Percentiles rank a stretch among this genome's conserved stretches.
These are phyloP conservation scores for Vaccinium darrowii DNA, from an alignment of 148 eudicot species.

Conservation along the genomic window DNA sequence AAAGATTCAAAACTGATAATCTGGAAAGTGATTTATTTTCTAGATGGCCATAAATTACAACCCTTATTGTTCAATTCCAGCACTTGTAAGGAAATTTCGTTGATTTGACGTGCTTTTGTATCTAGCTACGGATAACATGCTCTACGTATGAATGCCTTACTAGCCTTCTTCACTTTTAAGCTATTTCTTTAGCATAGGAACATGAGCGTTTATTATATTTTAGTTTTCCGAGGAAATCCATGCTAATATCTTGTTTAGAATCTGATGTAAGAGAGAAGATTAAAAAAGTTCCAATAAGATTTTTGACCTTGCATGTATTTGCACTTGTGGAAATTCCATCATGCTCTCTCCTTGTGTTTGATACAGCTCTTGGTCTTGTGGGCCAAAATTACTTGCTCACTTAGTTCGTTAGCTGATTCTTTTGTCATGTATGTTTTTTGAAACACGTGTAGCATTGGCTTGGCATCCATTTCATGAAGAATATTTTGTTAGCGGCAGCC, in stretches of 20 bases:
- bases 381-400: background rate
- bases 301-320: background rate
- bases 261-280: background rate
- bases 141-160: background rate
- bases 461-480: constrained; percentile 99
- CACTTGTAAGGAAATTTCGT: background rate
- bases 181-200: background rate
- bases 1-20: background rate
- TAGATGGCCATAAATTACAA: background rate
- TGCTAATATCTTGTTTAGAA: background rate
- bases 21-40: background rate
- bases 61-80: background rate
- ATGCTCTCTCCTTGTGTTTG: background rate
- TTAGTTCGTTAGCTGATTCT: constrained; percentile 8
- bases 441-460: constrained; percentile 66
- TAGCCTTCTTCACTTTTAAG: background rate
- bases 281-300: background rate
- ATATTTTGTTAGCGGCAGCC: constrained; percentile 97
- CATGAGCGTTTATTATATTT: background rate
- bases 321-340: background rate
- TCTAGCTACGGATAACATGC: background rate
- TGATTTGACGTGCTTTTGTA: background rate
- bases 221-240: background rate
- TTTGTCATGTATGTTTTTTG: constrained; percentile 11
- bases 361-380: background rate